These are phyloP conservation scores for Musa balbisiana DNA, from an alignment of 202 grass and related monocot species.

Conservation along the genomic window DNA sequence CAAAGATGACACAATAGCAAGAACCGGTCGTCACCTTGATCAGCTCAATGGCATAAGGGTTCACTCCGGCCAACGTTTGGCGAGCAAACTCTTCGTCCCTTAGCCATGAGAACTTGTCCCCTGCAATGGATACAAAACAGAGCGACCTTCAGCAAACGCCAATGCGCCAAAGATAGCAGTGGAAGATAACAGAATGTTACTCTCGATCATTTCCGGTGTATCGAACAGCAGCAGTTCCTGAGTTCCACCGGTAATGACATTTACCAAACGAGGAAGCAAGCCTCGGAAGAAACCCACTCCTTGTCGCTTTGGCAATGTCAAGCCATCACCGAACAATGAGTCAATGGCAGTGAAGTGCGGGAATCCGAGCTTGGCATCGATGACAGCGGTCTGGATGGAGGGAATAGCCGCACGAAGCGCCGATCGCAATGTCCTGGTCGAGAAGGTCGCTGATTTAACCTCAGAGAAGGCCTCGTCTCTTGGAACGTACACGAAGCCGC, in stretches of 20 bases:
- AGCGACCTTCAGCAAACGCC: too few relatives aligned
- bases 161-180: too few relatives aligned
- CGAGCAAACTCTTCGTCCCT: conserved; percentile 78
- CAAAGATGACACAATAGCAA: too few relatives aligned
- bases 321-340: conserved; percentile 57
- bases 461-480: conserved; percentile 71
- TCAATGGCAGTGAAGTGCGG: conserved; percentile 52
- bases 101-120: conserved; percentile 63
- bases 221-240: conserved; percentile 41
- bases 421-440: conserved; percentile 24
- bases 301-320: conserved; percentile 30
- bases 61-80: conserved; percentile 61
- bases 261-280: conserved; percentile 34
- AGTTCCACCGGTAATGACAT: conserved; percentile 26
- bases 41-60: conserved; percentile 69
- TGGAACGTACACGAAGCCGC: conserved; percentile 37
- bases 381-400: conserved; percentile 29
- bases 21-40: conserved; percentile 32
- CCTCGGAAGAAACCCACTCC: conserved; percentile 28
- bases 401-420: conserved; percentile 45
- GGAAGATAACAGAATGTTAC: conserved; percentile 17
- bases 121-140: conserved; percentile 20
- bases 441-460: conserved; percentile 49
- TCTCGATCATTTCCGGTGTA: conserved; percentile 38
- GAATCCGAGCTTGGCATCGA: conserved; percentile 28